Evolutionary conservation across 345 rosid species (phyloP).

Genomic region (Arabis alpina): DNA sequence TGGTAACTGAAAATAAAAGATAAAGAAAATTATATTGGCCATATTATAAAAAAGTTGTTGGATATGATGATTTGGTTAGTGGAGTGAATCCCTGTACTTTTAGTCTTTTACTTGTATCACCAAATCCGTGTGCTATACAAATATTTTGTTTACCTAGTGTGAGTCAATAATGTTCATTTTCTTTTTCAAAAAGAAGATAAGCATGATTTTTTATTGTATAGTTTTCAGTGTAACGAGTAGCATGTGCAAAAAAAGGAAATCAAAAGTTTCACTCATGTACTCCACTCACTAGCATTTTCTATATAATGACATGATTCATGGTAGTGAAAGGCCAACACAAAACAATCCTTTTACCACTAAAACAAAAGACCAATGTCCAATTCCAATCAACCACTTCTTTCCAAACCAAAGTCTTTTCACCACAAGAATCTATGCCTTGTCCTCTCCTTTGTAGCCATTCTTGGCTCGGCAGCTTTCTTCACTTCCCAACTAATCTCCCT

Average conservation of each 20-base stretch:
- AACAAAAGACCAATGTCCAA: slow-evolving; percentile 29
- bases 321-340: slow-evolving; percentile 34
- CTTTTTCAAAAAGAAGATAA: not conserved
- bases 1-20: no score
- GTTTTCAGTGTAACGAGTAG: slow-evolving; percentile 5
- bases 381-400: slow-evolving; percentile 53
- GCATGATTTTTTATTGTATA: not conserved
- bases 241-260: slow-evolving; percentile 17
- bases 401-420: slow-evolving; percentile 45
- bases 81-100: not conserved
- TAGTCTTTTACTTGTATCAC: not conserved
- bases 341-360: slow-evolving; percentile 27
- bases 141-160: slow-evolving; percentile 1
- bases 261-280: slow-evolving; percentile 3
- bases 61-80: slow-evolving; percentile 3
- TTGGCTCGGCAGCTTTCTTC: slow-evolving; percentile 44
- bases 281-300: slow-evolving; percentile 35
- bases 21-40: no score
- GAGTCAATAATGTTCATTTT: slow-evolving; percentile 12
- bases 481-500: slow-evolving; percentile 30
- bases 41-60: not conserved
- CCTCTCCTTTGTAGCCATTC: slow-evolving; percentile 50
- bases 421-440: slow-evolving; percentile 42
- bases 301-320: slow-evolving; percentile 28
- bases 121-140: not conserved